These are phyloP conservation scores for Boletus subparvulus DNA, from an alignment of 768 basidiomycete species.

Conservation along the genomic window DNA sequence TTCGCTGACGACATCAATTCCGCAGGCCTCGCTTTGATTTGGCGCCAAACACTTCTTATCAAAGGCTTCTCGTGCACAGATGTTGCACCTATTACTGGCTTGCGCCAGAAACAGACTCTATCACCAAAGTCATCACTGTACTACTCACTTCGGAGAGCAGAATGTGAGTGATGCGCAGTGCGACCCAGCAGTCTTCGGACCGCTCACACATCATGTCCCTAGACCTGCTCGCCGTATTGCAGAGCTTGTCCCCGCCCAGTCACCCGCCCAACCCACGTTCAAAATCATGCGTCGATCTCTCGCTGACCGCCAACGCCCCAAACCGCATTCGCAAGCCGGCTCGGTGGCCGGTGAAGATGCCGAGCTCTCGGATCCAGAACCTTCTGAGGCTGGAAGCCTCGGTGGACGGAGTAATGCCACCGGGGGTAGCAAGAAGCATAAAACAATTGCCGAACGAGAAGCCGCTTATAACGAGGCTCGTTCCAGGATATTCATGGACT, in stretches of 20 bases:
- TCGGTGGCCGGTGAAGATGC: conserved; percentile 75
- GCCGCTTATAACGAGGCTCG: conserved; percentile 89
- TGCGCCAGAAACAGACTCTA: conserved; percentile 63
- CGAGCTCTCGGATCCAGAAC: conserved; percentile 75
- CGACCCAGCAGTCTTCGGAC: not conserved
- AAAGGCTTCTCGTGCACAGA: conserved; percentile 82
- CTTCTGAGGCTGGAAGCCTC: conserved; percentile 76
- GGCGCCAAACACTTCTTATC: conserved; percentile 73
- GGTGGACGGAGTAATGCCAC: conserved; percentile 68
- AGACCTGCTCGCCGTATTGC: conserved; percentile 71
- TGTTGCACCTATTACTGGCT: conserved; percentile 81
- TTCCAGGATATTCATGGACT: conserved; percentile 82
- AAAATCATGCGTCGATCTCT: conserved; percentile 80
- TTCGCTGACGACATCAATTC: conserved; percentile 27
- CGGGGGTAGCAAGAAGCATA: conserved; percentile 62
- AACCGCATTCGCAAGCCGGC: conserved; percentile 66
- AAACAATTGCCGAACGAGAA: conserved; percentile 83
- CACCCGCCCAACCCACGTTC: conserved; percentile 69
- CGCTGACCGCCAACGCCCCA: conserved; percentile 53
- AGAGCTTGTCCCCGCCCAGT: conserved; percentile 77
- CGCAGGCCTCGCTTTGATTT: conserved; percentile 63
- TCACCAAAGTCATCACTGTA: conserved; percentile 63
- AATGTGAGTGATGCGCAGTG: conserved; percentile 54
- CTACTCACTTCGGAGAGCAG: conserved; percentile 59
- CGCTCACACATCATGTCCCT: conserved; percentile 17